Evolutionary conservation across 352 stramenopile species (phyloP), one percentile per base, ranked within the genome.

Genomic region (Chrysophaeum taylorii): DNA sequence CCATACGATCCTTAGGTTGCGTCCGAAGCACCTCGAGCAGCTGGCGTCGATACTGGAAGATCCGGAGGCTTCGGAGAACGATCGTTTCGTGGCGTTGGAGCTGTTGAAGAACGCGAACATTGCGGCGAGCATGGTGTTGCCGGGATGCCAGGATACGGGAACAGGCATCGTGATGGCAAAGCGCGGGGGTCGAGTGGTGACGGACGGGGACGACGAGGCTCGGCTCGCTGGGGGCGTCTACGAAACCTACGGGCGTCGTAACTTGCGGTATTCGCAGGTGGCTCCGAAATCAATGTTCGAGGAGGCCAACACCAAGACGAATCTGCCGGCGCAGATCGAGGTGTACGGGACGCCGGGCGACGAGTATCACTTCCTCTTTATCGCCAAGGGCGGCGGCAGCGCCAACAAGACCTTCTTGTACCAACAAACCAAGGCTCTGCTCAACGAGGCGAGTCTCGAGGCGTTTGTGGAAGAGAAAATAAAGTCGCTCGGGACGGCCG

Each of bases 331-430:
- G 42, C 88, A 94, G 76, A 83, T 94, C 50, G 87, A 94, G 68
- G 63, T 94, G 21, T 87, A 87, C 67, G 84, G 84, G 25, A 82
- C 76, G 21, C 78, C 85, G 43, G 85, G 88, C 27, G 76, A 83
- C 67, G 82, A 86, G 70, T 95, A 95, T 73, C 78, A 89, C 67
- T 94, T 95, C 69, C 72, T 90, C 53, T 95, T 94, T 68, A 91
- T 95, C 72, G 88, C 88, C 64, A 95, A 95, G 77, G 88, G 88
- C 45, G 88, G 88, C 63, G 88, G 88, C 43, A 89, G 78, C 36
- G 88, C 88, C 0, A 95, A 95, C 74, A 95, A 95, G 71, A 93
- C 87, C 1, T 95, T 92, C 78, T 70, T 95, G 29, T 94, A 90
- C 76, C 88, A 95, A 70, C 83, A 94, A 76, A 95, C 88, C n/a